Evolutionary conservation across 78 protist species (phyloP), one percentile per base, ranked within the genome.

Genomic region (Speleostelium caveatum): DNA sequence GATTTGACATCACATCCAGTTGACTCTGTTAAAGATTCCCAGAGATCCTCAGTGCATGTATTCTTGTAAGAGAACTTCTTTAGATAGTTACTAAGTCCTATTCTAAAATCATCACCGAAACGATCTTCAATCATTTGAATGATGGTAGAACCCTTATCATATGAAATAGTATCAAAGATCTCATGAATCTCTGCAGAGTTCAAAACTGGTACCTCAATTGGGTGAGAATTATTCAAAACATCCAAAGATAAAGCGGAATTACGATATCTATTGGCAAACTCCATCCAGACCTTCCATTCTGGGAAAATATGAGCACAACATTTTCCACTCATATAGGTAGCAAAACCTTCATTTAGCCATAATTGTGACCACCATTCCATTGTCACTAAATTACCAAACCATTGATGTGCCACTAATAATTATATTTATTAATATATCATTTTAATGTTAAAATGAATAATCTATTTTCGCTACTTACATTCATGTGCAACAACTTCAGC

Each of bases 311-410:
- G 10, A 39, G 92, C 96, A 28, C 90, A 78, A 5, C 86, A 97
- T 0, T 45, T 19, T 77, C 51, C 53, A 8, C 86, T 98, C 60
- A 95, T 73, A 19, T 33, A 93, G 2, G 96, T 94, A 1, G 99
- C 99, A 59, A 96, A 96, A 17, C 97, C 97, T 75, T 96, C 98
- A 61, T 96, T 96, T n/a, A 96, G 86, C 98, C 98, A 98, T 21
- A 98, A 89, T 63, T 96, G 88, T 26, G 73, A 77, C 99, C 99
- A 98, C 99, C 98, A 97, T 24, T 94, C 97, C 98, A 97, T 96
- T n/a, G 99, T 97, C 8, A 97, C 98, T 45, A 98, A 95, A 72
- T 98, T 98, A 39, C 99, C 99, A 79, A 98, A 98, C 97, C 97
- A 96, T 45, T 66, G 92, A 56, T 96, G 96, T 14, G 96, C 94